These are phyloP conservation scores for Colletotrichum acutatum DNA, from an alignment of 2,329 filamentous ascomycete species.

Conservation along the genomic window DNA sequence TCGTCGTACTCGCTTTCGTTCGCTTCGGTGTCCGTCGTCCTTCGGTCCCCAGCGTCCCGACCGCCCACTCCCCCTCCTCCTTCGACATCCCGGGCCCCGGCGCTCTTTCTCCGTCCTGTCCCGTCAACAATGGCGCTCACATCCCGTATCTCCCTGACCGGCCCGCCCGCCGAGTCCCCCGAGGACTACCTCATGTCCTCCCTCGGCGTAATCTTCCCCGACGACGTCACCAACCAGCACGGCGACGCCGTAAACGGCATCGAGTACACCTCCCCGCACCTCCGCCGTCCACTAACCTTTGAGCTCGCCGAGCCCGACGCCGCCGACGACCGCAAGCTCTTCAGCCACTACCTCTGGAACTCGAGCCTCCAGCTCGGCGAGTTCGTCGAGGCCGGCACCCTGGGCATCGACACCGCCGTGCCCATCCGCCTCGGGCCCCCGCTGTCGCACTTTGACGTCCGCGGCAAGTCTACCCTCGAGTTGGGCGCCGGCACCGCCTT, in stretches of 20 bases:
- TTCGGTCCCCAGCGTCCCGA: background rate
- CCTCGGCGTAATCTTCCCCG: slow-evolving; percentile 73
- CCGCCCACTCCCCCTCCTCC: background rate
- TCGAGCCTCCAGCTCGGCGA: slow-evolving; percentile 66
- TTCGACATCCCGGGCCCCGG: background rate
- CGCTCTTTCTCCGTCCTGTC: slow-evolving; percentile 8
- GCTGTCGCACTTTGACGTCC: slow-evolving; percentile 55
- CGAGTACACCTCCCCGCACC: slow-evolving; percentile 66
- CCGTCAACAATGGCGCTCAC: slow-evolving; percentile 57
- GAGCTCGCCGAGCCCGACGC: slow-evolving; percentile 58
- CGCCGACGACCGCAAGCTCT: slow-evolving; percentile 68
- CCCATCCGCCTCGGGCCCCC: slow-evolving; percentile 26
- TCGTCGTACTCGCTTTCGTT: slow-evolving; percentile 2
- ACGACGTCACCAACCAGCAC: slow-evolving; percentile 74
- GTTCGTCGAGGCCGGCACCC: slow-evolving; percentile 62
- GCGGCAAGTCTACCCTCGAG: slow-evolving; percentile 67
- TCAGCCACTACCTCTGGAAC: slow-evolving; percentile 82
- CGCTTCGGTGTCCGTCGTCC: background rate
- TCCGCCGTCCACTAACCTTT: slow-evolving; percentile 57
- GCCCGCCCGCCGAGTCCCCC: slow-evolving; percentile 51
- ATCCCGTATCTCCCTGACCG: slow-evolving; percentile 54
- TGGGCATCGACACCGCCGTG: slow-evolving; percentile 40
- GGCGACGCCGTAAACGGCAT: slow-evolving; percentile 70
- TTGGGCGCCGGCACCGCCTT: slow-evolving; percentile 74
- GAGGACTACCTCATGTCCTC: slow-evolving; percentile 71